phyloP scores from a whole-genome alignment of 2,329 filamentous ascomycete species.

The Neoarthrinium moseri region DNA sequence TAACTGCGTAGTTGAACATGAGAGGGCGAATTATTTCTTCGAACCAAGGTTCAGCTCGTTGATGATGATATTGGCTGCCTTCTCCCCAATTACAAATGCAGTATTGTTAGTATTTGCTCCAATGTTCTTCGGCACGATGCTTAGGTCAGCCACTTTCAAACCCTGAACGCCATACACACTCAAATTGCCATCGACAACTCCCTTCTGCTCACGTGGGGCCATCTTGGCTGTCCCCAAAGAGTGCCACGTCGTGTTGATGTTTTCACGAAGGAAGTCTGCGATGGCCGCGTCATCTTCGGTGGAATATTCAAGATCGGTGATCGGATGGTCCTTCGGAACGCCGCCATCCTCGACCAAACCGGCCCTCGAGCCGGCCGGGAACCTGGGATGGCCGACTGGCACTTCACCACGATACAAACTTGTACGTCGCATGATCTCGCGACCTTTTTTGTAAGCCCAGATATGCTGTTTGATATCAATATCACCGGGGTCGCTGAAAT shows the following conservation, averaged over 20 bases:
- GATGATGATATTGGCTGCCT: slow-evolving; percentile 39
- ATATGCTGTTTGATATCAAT: slow-evolving; percentile 56
- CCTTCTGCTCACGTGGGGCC: slow-evolving; percentile 34
- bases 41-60: slow-evolving; percentile 33
- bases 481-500: slow-evolving; percentile 46
- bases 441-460: slow-evolving; percentile 63
- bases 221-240: slow-evolving; percentile 40
- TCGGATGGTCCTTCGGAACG: slow-evolving; percentile 27
- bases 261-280: slow-evolving; percentile 37
- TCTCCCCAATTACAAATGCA: slow-evolving; percentile 47
- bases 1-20: no score
- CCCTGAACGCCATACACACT: slow-evolving; percentile 38
- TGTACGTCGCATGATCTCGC: slow-evolving; percentile 57
- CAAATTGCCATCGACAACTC: slow-evolving; percentile 36
- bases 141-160: slow-evolving; percentile 37
- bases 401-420: slow-evolving; percentile 45
- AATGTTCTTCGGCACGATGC: slow-evolving; percentile 33
- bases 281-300: slow-evolving; percentile 44
- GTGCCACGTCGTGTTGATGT: slow-evolving; percentile 39
- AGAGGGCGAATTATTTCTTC: no score
- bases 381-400: slow-evolving; percentile 40
- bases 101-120: slow-evolving; percentile 46
- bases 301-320: slow-evolving; percentile 42
- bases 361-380: slow-evolving; percentile 37
- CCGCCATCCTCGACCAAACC: slow-evolving; percentile 33